These are phyloP conservation scores for Cryphonectria carpinicola DNA, from an alignment of 2,329 filamentous ascomycete genomes.

Conservation along the genomic window DNA sequence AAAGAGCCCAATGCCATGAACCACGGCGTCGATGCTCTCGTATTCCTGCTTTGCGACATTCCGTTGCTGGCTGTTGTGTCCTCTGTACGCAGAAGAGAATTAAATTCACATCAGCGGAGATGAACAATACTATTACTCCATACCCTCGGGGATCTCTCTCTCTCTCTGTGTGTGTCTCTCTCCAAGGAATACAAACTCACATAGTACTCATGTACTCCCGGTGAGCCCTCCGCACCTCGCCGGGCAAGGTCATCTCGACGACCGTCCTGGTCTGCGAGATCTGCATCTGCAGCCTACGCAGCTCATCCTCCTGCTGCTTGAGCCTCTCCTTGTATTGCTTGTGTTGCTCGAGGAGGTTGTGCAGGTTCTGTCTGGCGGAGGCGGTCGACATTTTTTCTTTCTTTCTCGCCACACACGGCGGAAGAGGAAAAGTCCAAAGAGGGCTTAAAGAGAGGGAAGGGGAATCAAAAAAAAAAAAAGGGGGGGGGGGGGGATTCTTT, in stretches of 20 bases:
- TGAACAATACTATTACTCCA: too few relatives aligned
- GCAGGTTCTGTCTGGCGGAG: constrained; percentile 7
- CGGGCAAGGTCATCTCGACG: constrained; percentile 11
- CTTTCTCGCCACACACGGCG: neutral
- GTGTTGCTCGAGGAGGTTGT: constrained; percentile 11
- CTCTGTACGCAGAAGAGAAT: neutral
- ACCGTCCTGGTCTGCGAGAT: constrained; percentile 11
- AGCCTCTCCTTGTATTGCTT: constrained; percentile 2
- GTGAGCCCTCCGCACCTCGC: constrained; percentile 6
- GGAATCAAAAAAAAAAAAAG: neutral
- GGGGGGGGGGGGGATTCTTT: too few relatives aligned
- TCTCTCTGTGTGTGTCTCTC: neutral
- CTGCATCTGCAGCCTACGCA: constrained; percentile 6
- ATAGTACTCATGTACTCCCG: constrained; percentile 11
- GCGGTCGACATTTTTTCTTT: neutral
- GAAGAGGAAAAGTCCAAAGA: neutral
- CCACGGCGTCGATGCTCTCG: neutral
- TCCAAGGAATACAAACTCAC: neutral
- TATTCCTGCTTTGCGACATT: neutral
- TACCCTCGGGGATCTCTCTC: too few relatives aligned
- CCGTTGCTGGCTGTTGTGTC: neutral
- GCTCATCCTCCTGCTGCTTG: constrained; percentile 6
- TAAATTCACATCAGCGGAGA: neutral
- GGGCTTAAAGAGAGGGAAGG: too few relatives aligned
- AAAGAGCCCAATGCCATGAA: neutral